Percentiles rank a stretch among this genome's conserved stretches.
Conservation (phyloP, 805 yeast species). For the Candida ponderosae region DNA sequence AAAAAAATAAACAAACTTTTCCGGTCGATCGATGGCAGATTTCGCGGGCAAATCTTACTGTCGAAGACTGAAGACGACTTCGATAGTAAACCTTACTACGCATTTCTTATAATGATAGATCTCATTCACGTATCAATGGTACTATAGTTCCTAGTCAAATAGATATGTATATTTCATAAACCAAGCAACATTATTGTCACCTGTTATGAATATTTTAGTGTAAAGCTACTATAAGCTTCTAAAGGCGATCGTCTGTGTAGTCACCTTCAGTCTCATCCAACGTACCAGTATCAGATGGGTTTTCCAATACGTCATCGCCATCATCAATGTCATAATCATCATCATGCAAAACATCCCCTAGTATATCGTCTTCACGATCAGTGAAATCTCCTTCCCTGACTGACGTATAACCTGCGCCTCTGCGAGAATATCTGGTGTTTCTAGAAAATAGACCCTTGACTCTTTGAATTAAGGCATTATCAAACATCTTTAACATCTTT, state of each 20-base stretch:
- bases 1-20: too few relatives aligned
- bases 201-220: too few relatives aligned
- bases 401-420: constrained; percentile 16
- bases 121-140: too few relatives aligned
- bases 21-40: too few relatives aligned
- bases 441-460: constrained; percentile 12
- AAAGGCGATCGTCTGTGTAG: constrained; percentile 1
- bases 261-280: not conserved
- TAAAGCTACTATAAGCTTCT: too few relatives aligned
- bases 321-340: constrained; percentile 19
- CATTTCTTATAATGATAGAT: too few relatives aligned
- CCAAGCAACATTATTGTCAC: too few relatives aligned
- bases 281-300: constrained; percentile 1
- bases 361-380: constrained; percentile 14
- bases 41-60: too few relatives aligned
- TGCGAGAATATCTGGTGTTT: constrained; percentile 12
- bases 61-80: too few relatives aligned
- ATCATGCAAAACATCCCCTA: constrained; percentile 17
- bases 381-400: constrained; percentile 13
- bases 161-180: too few relatives aligned
- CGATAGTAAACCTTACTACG: too few relatives aligned
- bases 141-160: too few relatives aligned
- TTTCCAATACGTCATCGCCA: constrained; percentile 12
- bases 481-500: constrained; percentile 21
- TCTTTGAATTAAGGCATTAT: constrained; percentile 8